Evolutionary conservation across 768 basidiomycete genomes (phyloP).

Genomic region (Russula sp.): DNA sequence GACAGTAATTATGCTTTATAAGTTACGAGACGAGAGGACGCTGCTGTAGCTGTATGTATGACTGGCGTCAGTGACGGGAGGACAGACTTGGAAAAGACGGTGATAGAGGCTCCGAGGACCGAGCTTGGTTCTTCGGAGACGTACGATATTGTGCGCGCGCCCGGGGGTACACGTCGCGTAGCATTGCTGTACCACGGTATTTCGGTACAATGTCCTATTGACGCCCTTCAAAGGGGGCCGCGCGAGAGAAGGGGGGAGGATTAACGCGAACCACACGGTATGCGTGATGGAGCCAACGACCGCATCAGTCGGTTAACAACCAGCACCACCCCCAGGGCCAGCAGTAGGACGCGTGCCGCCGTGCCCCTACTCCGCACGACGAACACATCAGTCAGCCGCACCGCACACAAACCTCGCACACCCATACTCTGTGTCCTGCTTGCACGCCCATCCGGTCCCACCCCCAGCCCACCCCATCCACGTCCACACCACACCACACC

Average conservation of each 20-base stretch:
- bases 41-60: too few species aligned
- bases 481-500: neutral
- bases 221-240: neutral
- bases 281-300: neutral
- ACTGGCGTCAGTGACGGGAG: too few species aligned
- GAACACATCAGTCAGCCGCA: neutral
- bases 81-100: too few species aligned
- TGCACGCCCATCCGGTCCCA: neutral
- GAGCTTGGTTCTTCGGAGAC: too few species aligned
- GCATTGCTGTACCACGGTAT: too few species aligned
- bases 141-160: too few species aligned
- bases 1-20: neutral
- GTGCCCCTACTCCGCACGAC: neutral
- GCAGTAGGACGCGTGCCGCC: neutral
- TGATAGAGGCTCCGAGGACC: too few species aligned
- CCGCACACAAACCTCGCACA: neutral
- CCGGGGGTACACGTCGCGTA: too few species aligned
- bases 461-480: neutral
- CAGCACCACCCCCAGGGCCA: neutral
- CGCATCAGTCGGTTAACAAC: neutral
- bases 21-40: too few species aligned
- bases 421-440: neutral
- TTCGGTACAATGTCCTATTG: too few species aligned
- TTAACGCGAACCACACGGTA: neutral
- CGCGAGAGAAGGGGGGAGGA: neutral